Evolutionary conservation across 2,329 filamentous ascomycete species (phyloP).

Genomic region (Xylaria multiplex): DNA sequence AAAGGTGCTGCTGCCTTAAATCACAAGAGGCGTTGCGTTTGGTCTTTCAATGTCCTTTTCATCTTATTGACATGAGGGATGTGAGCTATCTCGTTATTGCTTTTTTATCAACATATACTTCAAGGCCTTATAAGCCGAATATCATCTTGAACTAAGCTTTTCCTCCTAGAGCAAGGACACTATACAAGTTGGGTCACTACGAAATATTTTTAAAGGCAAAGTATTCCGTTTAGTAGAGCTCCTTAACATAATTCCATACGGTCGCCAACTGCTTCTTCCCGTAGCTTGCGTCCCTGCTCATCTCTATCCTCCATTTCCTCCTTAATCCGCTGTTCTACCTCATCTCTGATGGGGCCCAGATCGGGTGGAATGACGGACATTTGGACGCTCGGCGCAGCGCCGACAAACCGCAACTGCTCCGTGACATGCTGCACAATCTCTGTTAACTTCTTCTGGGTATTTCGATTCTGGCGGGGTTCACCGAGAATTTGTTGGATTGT

Average conservation of each 20-base stretch:
- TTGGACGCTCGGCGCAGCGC: conserved; percentile 87
- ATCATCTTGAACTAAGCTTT: neutral
- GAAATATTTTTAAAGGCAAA: neutral
- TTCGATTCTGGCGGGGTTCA: conserved; percentile 79
- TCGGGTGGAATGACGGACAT: conserved; percentile 83
- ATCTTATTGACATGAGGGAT: too few relatives aligned
- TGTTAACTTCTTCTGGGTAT: conserved; percentile 78
- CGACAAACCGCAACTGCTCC: conserved; percentile 87
- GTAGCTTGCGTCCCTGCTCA: conserved; percentile 61
- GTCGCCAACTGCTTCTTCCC: conserved; percentile 67
- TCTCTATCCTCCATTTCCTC: conserved; percentile 71
- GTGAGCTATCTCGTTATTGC: neutral
- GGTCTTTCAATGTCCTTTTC: too few relatives aligned
- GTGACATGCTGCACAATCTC: conserved; percentile 81
- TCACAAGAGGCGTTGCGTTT: neutral
- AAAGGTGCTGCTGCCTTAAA: neutral
- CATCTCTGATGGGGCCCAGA: conserved; percentile 72
- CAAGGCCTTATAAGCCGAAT: neutral
- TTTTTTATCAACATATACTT: neutral
- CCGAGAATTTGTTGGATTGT: conserved; percentile 77
- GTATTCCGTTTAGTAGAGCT: neutral
- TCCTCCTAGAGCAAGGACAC: neutral
- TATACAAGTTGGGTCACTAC: neutral
- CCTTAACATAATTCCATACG: conserved; percentile 60
- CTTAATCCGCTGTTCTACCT: conserved; percentile 73